phyloP scores from a whole-genome alignment of 2,329 filamentous ascomycete species.

The Tolypocladium sp. region DNA sequence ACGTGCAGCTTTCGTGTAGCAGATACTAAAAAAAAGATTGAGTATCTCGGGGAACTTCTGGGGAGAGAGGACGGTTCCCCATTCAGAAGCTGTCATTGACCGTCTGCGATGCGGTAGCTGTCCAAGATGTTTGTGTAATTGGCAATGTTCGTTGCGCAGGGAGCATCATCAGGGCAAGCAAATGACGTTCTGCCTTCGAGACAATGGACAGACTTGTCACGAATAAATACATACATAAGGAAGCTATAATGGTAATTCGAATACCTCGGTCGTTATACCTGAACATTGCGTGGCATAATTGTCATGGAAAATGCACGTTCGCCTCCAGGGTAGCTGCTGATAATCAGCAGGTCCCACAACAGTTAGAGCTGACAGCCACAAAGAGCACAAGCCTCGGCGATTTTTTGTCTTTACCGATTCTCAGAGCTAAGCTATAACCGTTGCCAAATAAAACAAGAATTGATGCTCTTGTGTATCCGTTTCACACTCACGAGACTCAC shows the following conservation, averaged over 20 bases:
- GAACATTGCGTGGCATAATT: background rate
- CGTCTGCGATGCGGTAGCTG: background rate
- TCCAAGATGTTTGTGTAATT: no score
- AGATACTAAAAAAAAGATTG: no score
- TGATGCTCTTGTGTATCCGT: no score
- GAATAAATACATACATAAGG: background rate
- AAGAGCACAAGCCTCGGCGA: no score
- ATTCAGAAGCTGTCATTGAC: background rate
- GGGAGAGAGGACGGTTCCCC: no score
- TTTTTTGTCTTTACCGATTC: background rate
- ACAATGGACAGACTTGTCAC: no score
- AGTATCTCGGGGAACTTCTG: background rate
- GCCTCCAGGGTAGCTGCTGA: background rate
- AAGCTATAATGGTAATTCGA: background rate
- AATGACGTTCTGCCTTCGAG: no score
- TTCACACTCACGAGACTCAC: no score
- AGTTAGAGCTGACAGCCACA: background rate
- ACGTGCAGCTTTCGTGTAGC: background rate
- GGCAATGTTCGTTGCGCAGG: no score
- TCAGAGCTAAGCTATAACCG: no score
- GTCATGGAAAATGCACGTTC: background rate
- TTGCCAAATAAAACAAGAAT: background rate
- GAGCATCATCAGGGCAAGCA: no score
- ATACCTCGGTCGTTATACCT: background rate
- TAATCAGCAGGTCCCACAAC: background rate